Evolutionary conservation across 2,329 filamentous ascomycete species (phyloP).

Genomic region (Neonectria sp.): DNA sequence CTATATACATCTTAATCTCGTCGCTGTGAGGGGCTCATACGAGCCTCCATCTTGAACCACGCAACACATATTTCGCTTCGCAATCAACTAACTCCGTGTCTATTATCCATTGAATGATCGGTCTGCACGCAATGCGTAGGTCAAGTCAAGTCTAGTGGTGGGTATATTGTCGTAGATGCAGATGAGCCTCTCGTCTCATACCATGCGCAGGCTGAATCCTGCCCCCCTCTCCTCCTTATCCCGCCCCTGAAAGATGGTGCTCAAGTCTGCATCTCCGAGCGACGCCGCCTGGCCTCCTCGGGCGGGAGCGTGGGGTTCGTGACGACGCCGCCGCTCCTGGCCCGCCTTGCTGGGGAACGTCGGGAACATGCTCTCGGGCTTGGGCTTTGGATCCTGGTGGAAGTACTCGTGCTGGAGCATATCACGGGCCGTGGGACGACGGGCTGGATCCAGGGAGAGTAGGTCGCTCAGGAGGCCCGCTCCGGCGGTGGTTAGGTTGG

Average conservation of each 20-base stretch:
- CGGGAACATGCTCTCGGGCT: slow-evolving; percentile 93
- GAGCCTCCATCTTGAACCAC: slow-evolving; percentile 20
- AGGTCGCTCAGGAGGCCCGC: slow-evolving; percentile 78
- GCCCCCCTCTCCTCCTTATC: slow-evolving; percentile 76
- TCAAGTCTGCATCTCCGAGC: slow-evolving; percentile 74
- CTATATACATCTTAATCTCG: slow-evolving; percentile 45
- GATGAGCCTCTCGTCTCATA: slow-evolving; percentile 40
- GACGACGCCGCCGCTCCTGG: slow-evolving; percentile 83
- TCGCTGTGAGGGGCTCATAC: slow-evolving; percentile 26
- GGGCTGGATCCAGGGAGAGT: slow-evolving; percentile 80
- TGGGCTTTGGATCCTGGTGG: slow-evolving; percentile 88
- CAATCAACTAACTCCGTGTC: slow-evolving; percentile 9
- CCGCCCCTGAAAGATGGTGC: slow-evolving; percentile 78
- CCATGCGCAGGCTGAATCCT: slow-evolving; percentile 77
- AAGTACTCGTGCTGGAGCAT: slow-evolving; percentile 90
- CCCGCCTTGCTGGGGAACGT: slow-evolving; percentile 97
- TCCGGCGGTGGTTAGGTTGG: slow-evolving; percentile 84
- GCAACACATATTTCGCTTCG: background rate
- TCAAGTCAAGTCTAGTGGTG: slow-evolving; percentile 1
- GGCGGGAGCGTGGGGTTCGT: slow-evolving; percentile 85
- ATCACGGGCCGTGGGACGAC: slow-evolving; percentile 79
- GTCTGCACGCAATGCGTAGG: slow-evolving; percentile 1
- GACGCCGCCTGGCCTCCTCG: slow-evolving; percentile 80
- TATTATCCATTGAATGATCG: background rate
- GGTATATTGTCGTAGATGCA: slow-evolving; percentile 5